Evolutionary conservation across 345 rosid species (phyloP), one percentile per base, ranked within the genome.

Genomic region (Eucalyptus caleyi): DNA sequence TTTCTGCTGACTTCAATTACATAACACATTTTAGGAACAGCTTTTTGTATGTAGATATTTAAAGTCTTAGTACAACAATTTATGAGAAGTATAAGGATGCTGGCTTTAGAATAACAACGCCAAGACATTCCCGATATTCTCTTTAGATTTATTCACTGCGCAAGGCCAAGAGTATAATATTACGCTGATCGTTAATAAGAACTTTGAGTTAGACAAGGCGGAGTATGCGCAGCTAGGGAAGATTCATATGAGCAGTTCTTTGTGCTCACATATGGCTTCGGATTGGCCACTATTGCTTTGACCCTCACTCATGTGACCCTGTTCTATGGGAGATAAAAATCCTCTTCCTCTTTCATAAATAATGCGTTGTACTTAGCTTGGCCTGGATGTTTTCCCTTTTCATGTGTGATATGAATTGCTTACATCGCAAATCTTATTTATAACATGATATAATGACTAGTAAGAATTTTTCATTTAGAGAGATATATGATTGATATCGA

Each of bases 181-280:
- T 30, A 16, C 81, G 12, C 8, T 24, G 19, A 90, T 87, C 12
- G 69, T 87, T 9, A 87, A 87, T 53, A n/a, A 90, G 23, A 59
- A 87, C 7, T 89, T 89, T 34, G 72, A 86, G 53, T 54, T 89
- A 4, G 90, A 89, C n/a, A 21, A 87, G 42, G 47, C 4, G 15
- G 87, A 50, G 26, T 89, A 89, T 16, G 44, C 6, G 19, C 16
- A 49, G 82, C 83, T 44, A 47, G 87, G 91, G 16, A 62, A 49
- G 11, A 90, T 90, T 69, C 87, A 90, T 86, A 30, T 90, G 37
- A 90, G 91, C 87, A 87, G n/a, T 90, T 90, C 85, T 88, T 88
- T 23, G 88, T 88, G 2, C 44, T 90, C 85, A 82, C 59, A 2
- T 90, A 90, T 19, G 89, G 89, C 10, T 88, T 90, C 14, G 86